Evolutionary conservation across 2,329 filamentous ascomycete genomes (phyloP).

Genomic region (Ceratocystis huliohia): DNA sequence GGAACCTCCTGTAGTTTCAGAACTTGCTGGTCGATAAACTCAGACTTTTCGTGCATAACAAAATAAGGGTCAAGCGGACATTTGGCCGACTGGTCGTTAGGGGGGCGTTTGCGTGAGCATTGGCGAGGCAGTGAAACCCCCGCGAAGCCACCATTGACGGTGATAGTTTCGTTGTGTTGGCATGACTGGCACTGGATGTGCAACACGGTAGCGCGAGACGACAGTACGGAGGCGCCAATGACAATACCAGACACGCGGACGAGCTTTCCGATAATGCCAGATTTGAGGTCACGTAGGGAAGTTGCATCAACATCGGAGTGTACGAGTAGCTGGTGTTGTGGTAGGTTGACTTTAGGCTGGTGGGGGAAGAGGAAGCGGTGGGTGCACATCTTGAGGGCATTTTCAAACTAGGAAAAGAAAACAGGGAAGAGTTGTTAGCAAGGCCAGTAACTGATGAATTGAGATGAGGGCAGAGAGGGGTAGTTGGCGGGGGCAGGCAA

Average conservation of each 20-base stretch:
- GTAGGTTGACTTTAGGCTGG: constrained; percentile 53
- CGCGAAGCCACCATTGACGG: constrained; percentile 72
- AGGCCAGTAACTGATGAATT: neutral
- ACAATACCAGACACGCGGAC: constrained; percentile 95
- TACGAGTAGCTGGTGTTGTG: constrained; percentile 85
- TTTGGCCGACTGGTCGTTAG: constrained; percentile 55
- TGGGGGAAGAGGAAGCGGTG: constrained; percentile 85
- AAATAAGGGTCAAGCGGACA: constrained; percentile 94
- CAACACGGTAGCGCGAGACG: constrained; percentile 82
- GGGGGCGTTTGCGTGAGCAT: constrained; percentile 52
- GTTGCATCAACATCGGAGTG: constrained; percentile 85
- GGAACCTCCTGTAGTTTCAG: constrained; percentile 96
- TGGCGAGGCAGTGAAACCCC: constrained; percentile 72
- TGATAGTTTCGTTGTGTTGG: constrained; percentile 54
- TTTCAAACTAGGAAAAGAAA: constrained; percentile 57
- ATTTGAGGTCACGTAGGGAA: constrained; percentile 87
- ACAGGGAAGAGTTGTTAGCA: neutral
- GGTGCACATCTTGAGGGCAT: constrained; percentile 78
- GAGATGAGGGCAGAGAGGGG: neutral
- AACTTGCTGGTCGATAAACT: constrained; percentile 95
- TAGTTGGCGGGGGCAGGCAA: neutral
- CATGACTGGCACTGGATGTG: constrained; percentile 84
- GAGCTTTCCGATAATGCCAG: constrained; percentile 83
- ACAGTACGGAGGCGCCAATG: constrained; percentile 91
- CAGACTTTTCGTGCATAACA: constrained; percentile 83